These are phyloP conservation scores for Acer negundo DNA, from an alignment of 345 rosid species.

Conservation along the genomic window DNA sequence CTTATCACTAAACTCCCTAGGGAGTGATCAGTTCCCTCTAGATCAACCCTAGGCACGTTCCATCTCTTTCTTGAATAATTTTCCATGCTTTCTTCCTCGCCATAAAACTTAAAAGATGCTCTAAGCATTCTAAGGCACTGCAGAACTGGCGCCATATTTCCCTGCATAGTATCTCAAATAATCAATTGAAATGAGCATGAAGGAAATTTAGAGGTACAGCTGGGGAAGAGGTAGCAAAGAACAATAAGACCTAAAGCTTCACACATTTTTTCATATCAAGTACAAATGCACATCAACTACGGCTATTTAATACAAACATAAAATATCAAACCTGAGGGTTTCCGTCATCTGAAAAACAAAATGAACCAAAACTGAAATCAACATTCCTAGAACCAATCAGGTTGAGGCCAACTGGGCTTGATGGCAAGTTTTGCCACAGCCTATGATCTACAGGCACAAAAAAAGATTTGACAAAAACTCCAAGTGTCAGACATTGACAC, in stretches of 20 bases:
- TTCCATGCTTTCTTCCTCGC: constrained; percentile 36
- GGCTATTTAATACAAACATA: neutral
- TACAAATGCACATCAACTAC: constrained; percentile 8
- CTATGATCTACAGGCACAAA: neutral
- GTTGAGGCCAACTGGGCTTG: neutral
- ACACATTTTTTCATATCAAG: neutral
- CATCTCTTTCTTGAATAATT: constrained; percentile 51
- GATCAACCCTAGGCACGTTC: constrained; percentile 41
- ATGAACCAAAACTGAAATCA: neutral
- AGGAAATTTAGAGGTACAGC: constrained; percentile 6
- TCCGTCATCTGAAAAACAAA: neutral
- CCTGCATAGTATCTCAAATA: constrained; percentile 46
- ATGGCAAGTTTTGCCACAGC: neutral
- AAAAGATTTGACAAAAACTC: neutral
- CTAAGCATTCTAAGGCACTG: constrained; percentile 70
- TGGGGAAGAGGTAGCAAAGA: neutral
- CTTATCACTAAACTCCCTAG: constrained; percentile 13
- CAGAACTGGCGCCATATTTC: constrained; percentile 68
- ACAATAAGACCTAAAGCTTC: neutral
- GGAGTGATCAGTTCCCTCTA: constrained; percentile 21
- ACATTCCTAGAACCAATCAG: neutral
- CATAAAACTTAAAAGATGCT: constrained; percentile 43
- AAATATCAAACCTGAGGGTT: neutral
- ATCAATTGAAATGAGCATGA: constrained; percentile 23
- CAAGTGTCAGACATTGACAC: neutral